These are phyloP conservation scores for Dothidotthia symphoricarpi DNA, from an alignment of 2,329 filamentous ascomycete species.

Conservation along the genomic window DNA sequence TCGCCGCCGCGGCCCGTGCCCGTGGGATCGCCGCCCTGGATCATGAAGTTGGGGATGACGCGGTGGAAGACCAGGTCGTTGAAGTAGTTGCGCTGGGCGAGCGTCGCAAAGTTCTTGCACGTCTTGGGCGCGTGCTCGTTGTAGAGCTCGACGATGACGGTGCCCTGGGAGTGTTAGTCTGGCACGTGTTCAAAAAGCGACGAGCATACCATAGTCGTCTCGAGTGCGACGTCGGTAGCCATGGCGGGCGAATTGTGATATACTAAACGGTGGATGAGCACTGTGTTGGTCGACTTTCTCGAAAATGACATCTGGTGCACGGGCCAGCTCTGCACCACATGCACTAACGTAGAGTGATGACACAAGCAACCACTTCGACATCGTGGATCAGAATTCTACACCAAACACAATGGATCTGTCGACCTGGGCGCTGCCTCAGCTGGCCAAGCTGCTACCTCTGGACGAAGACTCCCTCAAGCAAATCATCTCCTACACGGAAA, in stretches of 20 bases:
- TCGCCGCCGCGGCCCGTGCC: constrained; percentile 86
- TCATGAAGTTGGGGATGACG: constrained; percentile 94
- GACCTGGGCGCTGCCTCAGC: constrained; percentile 64
- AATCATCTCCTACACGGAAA: constrained; percentile 76
- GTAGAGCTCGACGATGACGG: constrained; percentile 87
- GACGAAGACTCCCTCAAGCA: constrained; percentile 83
- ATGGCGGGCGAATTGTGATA: constrained; percentile 15
- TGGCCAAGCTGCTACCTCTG: constrained; percentile 77
- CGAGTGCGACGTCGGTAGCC: constrained; percentile 69
- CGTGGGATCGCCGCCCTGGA: constrained; percentile 91
- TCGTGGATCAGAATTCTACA: neutral
- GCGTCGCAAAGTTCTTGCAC: constrained; percentile 81
- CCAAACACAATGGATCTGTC: constrained; percentile 42
- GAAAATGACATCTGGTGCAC: constrained; percentile 5
- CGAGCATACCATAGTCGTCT: constrained; percentile 74
- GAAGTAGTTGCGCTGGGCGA: constrained; percentile 84
- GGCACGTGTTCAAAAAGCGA: neutral
- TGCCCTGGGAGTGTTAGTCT: constrained; percentile 58
- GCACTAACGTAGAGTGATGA: neutral
- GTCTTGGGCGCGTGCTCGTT: constrained; percentile 82
- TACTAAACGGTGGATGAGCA: constrained; percentile 11
- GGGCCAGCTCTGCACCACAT: neutral
- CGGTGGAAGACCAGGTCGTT: constrained; percentile 84
- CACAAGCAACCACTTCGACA: constrained; percentile 9
- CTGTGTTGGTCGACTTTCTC: constrained; percentile 17